Conservation (phyloP, 176 grass and related monocot species). For the Typha latifolia region DNA sequence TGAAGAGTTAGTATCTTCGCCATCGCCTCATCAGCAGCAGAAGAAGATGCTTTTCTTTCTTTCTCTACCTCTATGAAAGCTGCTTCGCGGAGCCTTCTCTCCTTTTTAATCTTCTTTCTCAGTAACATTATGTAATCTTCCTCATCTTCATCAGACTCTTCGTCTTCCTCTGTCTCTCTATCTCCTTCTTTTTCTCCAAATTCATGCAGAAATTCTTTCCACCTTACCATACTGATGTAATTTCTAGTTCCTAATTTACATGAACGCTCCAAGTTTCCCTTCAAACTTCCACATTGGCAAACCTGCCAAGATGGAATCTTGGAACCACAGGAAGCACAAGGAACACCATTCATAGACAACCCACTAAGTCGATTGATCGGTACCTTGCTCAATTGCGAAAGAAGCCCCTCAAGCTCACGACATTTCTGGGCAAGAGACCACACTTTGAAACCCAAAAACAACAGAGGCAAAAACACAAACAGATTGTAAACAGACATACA, state of each 20-base stretch:
- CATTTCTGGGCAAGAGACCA: slow-evolving; percentile 38
- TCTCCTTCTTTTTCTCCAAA: slow-evolving; percentile 22
- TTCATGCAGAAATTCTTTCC: slow-evolving; percentile 26
- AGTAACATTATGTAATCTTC: slow-evolving; percentile 21
- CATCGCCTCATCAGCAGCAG: slow-evolving; percentile 61
- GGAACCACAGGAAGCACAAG: slow-evolving; percentile 48
- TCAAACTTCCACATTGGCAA: not conserved
- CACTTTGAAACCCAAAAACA: slow-evolving; percentile 24
- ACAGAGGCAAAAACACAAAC: slow-evolving; percentile 12
- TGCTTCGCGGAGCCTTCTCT: slow-evolving; percentile 37
- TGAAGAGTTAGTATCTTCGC: slow-evolving; percentile 65
- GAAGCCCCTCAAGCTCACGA: slow-evolving; percentile 32
- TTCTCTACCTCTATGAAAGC: slow-evolving; percentile 50
- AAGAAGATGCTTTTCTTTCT: slow-evolving; percentile 51
- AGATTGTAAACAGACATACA: slow-evolving; percentile 13
- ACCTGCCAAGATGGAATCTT: slow-evolving; percentile 37
- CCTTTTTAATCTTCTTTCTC: slow-evolving; percentile 32
- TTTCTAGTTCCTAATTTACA: not conserved
- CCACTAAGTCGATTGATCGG: slow-evolving; percentile 15
- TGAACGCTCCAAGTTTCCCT: slow-evolving; percentile 1
- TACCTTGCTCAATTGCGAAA: slow-evolving; percentile 7
- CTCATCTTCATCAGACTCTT: slow-evolving; percentile 21
- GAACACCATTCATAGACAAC: slow-evolving; percentile 21
- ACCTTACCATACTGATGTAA: slow-evolving; percentile 5
- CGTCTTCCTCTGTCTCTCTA: slow-evolving; percentile 15